These are phyloP conservation scores for Apiotrichum sp. DNA, from an alignment of 1,284 basidiomycete species.

Conservation along the genomic window DNA sequence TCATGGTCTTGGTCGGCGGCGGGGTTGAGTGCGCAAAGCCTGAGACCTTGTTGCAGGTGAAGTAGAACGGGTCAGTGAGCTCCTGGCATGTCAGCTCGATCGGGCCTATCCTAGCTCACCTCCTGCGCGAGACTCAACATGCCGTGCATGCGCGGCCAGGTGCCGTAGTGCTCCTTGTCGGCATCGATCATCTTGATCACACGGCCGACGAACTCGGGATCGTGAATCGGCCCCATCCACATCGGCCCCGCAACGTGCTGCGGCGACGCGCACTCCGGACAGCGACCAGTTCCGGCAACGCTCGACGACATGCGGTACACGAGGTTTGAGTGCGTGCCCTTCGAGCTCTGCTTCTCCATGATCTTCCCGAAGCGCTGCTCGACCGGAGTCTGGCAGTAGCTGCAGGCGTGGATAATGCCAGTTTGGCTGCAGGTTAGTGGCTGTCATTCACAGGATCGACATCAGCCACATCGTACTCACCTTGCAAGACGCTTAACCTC, in stretches of 20 bases:
- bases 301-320: constrained; percentile 68
- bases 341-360: constrained; percentile 52
- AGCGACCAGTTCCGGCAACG: constrained; percentile 48
- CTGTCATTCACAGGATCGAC: too few relatives aligned
- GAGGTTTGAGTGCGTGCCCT: constrained; percentile 52
- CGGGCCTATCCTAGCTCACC: constrained; percentile 50
- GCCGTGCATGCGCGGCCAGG: constrained; percentile 78
- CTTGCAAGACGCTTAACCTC: constrained; percentile 74
- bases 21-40: constrained; percentile 50
- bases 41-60: constrained; percentile 75
- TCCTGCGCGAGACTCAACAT: constrained; percentile 88
- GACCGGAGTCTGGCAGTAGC: constrained; percentile 69
- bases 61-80: constrained; percentile 77
- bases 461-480: neutral
- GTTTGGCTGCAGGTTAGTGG: constrained; percentile 35
- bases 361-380: constrained; percentile 71
- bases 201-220: constrained; percentile 63
- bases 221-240: constrained; percentile 89
- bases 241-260: constrained; percentile 89
- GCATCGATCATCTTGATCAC: constrained; percentile 64
- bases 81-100: constrained; percentile 54
- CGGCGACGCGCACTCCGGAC: constrained; percentile 71
- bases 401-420: constrained; percentile 74
- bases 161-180: constrained; percentile 65
- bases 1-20: constrained; percentile 59